Base-by-base conservation (phyloP, 306 rosid genomes). In the Quercus agrifolia region DNA sequence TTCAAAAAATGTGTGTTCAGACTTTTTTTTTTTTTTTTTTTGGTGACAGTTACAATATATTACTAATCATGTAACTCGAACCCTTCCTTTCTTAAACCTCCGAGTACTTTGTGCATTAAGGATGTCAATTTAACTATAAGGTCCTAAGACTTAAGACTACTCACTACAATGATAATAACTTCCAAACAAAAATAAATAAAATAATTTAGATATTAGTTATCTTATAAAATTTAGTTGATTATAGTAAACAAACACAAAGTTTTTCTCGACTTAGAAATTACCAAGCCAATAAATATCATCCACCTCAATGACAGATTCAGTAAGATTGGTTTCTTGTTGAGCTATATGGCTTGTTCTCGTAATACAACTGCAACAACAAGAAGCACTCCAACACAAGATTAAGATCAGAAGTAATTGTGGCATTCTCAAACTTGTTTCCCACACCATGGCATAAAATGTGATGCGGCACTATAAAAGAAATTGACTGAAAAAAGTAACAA, bases 81-180 rank as follows among this genome's bases (percentile, higher is more conserved):
- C 0, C 1, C 0, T 35, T 35, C 2, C 8, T 35, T 0, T 0
- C 0, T 0, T 35, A 35, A 1, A 35, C 41, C 41, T 35, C 0
- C 9, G 5, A 35, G 9, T 35, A 35, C 8, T 35, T 35, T 35
- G 8, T 35, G 2, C 0, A 6, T 35, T 35, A 35, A 8, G 6
- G 2, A 35, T 6, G 41, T 0, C 41, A 35, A 35, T 35, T 35
- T 35, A 35, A 1, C 0, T 35, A 35, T 0, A 0, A 35, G 41
- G 8, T 0, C 9, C 0, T 35, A 35, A 35, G 0, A 35, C 0
- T 35, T 35, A 35, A 35, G 8, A 35, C 41, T 35, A 1, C 8
- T 1, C 41, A 1, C 8, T 6, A 6, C 41, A 35, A 35, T 35
- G 2, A 35, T 1, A 35, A 35, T 35, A 2, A 6, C 41, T 35